Evolutionary conservation across 2,329 filamentous ascomycete species (phyloP), one percentile per base, ranked within the genome.

Genomic region (Nemania sp.): DNA sequence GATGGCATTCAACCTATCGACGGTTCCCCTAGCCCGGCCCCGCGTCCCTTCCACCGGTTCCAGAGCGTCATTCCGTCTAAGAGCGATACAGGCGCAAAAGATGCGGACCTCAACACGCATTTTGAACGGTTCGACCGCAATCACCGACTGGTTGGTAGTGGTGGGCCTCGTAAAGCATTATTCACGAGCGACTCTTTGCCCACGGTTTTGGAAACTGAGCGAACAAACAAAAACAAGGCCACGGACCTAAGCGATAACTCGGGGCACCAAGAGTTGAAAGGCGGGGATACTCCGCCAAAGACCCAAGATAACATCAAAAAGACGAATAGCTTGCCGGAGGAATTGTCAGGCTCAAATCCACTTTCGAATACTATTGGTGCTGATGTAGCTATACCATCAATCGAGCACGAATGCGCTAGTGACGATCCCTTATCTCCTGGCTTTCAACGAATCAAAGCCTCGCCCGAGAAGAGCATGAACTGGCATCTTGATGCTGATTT

Each of bases 401-500:
- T 68, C 28, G 65, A 68, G 30, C 60, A 63, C 43, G 61, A 64
- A 49, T 49, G 49, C 33, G 46, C 58, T 30, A 60, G 55, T 46
- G 56, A 63, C 42, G 55, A 57, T 15, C 61, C 54, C 31, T 56
- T 64, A 47, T 68, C 61, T 24, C 62, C 59, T 24, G 59, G 57
- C 28, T 48, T 48, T 40, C 56, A 43, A 49, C 60, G 43, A 22
- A 26, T 42, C 15, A 36, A 45, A 6, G 48, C 49, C 5, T 79
- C 78, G 0, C 80, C 80, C 0, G 75, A 78, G 46, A 81, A 79
- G 66, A 79, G 75, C 60, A 80, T 77, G 52, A 77, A 75, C 6
- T 84, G 80, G 81, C 71, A 83, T 51, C 67, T 82, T 6, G 81
- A 84, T 28, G 75, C 77, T 5, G 81, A 84, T 49, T 83, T 84